Base-by-base conservation (phyloP, 345 rosid species). In the Balakata baccata region DNA sequence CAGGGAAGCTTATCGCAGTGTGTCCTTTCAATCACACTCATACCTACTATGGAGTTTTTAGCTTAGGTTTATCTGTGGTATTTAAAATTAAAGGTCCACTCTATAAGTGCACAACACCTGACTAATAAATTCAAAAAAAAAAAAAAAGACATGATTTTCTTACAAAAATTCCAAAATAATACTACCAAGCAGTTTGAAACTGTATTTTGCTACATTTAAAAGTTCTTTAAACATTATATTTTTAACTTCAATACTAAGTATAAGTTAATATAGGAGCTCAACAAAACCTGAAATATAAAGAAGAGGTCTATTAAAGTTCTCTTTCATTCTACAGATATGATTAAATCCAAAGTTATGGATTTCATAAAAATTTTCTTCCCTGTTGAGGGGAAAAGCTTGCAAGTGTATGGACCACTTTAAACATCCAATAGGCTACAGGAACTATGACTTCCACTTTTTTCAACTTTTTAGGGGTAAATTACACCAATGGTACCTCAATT, bases 1-100 rank as follows among this genome's bases (percentile, higher is more conserved):
- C 90, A 6, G 97, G 98, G 76, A 92, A 92, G 82, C 90, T 94
- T 78, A 88, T 94, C 79, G 91, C 88, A 20, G 98, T 94, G 86
- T 73, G 89, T 86, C 66, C n/a, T 64, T 64, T 83, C 34, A 29
- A 29, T 29, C 57, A 38, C 14, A 29, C 66, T 58, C 50, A 66
- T 63, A 59, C 49, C 64, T 9, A 43, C 25, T 29, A 12, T 46
- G n/a, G 18, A 16, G 52, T 63, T 64, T 18, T 57, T 58, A 7
- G 20, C 59, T 22, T 20, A 0, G 50, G 58, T 10, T 46, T 68
- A 69, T 22, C 50, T 34, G 37, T 68, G 4, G 50, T 69, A 62
- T 70, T 64, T 12, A 57, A 57, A 71, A 11, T 25, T 14, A 5
- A 29, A 7, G 51, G n/a, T 52, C 47, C 22, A 17, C 38, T 63